phyloP scores from a whole-genome alignment of 2,329 filamentous ascomycete genomes.

The Didymella sp. region DNA sequence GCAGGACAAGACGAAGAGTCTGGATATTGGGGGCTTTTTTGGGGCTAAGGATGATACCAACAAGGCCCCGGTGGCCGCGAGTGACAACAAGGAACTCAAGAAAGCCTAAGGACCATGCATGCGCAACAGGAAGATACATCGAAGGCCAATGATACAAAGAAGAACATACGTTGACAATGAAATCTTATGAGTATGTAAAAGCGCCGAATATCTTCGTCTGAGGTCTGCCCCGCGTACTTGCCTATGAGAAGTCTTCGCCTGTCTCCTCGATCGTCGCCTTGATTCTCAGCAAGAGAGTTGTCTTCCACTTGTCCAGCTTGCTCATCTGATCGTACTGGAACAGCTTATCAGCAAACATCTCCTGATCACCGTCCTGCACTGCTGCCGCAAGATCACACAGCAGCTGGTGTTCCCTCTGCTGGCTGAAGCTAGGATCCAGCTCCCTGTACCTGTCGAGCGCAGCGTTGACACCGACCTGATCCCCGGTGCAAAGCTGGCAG shows the following conservation, averaged over 20 bases:
- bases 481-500: constrained; percentile 79
- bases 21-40: constrained; percentile 28
- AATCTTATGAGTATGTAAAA: background rate
- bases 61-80: background rate
- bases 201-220: background rate
- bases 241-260: constrained; percentile 71
- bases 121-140: too few relatives aligned
- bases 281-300: constrained; percentile 77
- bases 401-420: constrained; percentile 81
- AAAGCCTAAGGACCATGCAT: constrained; percentile 1
- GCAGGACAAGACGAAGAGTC: constrained; percentile 50
- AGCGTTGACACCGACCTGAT: constrained; percentile 78
- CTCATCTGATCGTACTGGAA: constrained; percentile 91
- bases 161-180: background rate
- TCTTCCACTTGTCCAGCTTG: constrained; percentile 98
- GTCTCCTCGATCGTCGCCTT: constrained; percentile 82
- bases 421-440: constrained; percentile 67
- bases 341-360: constrained; percentile 82
- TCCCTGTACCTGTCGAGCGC: constrained; percentile 85
- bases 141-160: too few relatives aligned
- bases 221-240: background rate
- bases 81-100: constrained; percentile 8
- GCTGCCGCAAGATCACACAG: constrained; percentile 77
- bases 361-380: constrained; percentile 78
- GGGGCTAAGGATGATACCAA: constrained; percentile 6